Percentiles rank a stretch among this genome's conserved stretches.
Evolutionary conservation across 2,329 filamentous ascomycete genomes (phyloP).

Genomic region (Sporothrix mexicana): DNA sequence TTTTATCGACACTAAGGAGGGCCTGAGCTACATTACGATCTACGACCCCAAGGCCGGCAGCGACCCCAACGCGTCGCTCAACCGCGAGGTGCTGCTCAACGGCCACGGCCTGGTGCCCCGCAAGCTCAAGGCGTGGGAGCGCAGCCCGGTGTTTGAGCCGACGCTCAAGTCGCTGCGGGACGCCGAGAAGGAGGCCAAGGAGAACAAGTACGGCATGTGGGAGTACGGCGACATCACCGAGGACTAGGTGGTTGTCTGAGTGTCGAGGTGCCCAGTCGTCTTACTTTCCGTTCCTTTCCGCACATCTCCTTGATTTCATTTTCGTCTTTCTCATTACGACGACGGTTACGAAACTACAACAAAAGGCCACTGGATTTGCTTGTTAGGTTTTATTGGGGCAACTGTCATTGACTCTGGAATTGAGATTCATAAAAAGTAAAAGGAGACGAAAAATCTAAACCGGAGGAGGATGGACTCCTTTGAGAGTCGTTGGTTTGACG

Average conservation of each 20-base stretch:
- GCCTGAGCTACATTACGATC: slow-evolving; percentile 82
- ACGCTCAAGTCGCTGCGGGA: slow-evolving; percentile 74
- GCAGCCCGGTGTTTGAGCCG: slow-evolving; percentile 69
- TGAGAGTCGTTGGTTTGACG: background rate
- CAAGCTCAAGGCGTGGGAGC: slow-evolving; percentile 92
- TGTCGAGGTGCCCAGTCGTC: too few relatives aligned
- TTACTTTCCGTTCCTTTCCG: background rate
- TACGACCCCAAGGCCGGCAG: slow-evolving; percentile 74
- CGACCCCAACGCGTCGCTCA: slow-evolving; percentile 78
- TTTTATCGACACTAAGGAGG: slow-evolving; percentile 77
- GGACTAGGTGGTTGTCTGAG: slow-evolving; percentile 61
- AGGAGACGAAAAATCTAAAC: background rate
- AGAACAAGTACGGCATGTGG: slow-evolving; percentile 86
- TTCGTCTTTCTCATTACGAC: too few relatives aligned
- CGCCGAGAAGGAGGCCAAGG: slow-evolving; percentile 79
- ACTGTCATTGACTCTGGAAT: background rate
- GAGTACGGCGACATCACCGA: slow-evolving; percentile 97
- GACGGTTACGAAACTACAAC: too few relatives aligned
- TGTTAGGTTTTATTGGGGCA: background rate
- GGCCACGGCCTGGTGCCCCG: slow-evolving; percentile 89
- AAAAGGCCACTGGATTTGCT: background rate
- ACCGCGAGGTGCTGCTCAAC: slow-evolving; percentile 81
- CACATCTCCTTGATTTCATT: background rate
- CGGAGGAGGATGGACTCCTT: background rate
- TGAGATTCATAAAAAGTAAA: background rate